Conservation (phyloP, 1,284 basidiomycete species). For the Xanthoconium separans region DNA sequence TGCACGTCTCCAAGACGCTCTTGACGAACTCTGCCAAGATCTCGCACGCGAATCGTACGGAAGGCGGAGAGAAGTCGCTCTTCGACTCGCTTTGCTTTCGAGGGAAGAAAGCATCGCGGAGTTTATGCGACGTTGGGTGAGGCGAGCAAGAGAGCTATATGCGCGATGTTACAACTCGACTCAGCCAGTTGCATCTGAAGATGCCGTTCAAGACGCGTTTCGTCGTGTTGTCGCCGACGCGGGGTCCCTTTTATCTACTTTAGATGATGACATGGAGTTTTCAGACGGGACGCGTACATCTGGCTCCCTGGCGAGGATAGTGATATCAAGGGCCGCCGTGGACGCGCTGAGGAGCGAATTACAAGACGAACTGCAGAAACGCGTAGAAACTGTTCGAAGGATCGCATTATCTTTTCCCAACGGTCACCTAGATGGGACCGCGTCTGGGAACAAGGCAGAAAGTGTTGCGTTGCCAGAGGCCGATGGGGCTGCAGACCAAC, state of each 20-base stretch:
- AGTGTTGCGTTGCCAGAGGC: neutral
- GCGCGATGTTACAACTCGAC: conserved; percentile 14
- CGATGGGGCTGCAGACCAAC: neutral
- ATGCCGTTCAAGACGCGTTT: conserved; percentile 33
- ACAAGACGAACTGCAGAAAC: conserved; percentile 57
- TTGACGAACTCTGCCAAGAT: conserved; percentile 76
- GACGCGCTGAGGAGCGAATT: conserved; percentile 64
- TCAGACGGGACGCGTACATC: conserved; percentile 22
- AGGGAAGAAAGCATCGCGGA: conserved; percentile 67
- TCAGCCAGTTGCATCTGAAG: conserved; percentile 7
- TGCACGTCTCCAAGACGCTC: conserved; percentile 53
- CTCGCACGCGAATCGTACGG: conserved; percentile 74
- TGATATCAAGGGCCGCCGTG: conserved; percentile 61
- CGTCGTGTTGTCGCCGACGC: conserved; percentile 48
- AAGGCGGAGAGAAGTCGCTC: conserved; percentile 67
- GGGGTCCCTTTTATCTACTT: conserved; percentile 43
- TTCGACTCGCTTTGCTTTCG: conserved; percentile 66
- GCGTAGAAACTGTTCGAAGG: conserved; percentile 40
- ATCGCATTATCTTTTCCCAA: neutral
- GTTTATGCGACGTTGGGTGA: conserved; percentile 54
- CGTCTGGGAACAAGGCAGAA: conserved; percentile 1
- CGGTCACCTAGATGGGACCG: conserved; percentile 40
- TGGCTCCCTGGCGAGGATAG: conserved; percentile 49
- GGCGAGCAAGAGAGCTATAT: conserved; percentile 45
- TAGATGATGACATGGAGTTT: conserved; percentile 40